Base-by-base conservation (phyloP, 2,329 filamentous ascomycete species). In the Nigrospora osmanthi region DNA sequence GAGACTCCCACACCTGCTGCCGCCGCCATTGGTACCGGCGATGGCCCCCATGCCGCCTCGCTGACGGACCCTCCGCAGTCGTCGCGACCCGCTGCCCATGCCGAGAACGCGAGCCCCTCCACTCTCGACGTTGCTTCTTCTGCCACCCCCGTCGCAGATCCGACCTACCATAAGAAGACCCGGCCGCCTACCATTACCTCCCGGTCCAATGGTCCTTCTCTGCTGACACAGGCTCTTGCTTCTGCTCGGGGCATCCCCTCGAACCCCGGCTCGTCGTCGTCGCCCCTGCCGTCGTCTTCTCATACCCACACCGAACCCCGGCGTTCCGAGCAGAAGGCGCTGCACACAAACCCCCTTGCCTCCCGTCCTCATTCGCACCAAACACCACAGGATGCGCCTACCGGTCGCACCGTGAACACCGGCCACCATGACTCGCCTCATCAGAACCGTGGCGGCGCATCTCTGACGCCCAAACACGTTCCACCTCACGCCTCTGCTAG, bases 171-270 rank as follows among this genome's bases (percentile, higher is more conserved):
- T 70, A 75, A 73, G 67, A 75, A 72, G 64, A 52, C 68, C 49
- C 63, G 69, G 56, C 63, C 63, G 52, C 66, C 68, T 58, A 56
- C 61, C 49, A 57, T 62, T 51, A 58, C 62, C 52, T 64, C 67
- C 52, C 66, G 67, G 58, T 66, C 70, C 55, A 65, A 63, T 57
- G 75, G 75, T 50, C 72, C 75, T 53, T 80, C 76, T 47, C 60
- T 80, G 54, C 68, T 80, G 62, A 72, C 73, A 48, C 73, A 79
- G 63, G 75, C 76, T 58, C 66, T 80, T 60, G 75, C 75, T 59
- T 76, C 74, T 63, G 76, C 75, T 57, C 73, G 76, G 56, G 75
- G 75, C 57, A 76, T 78, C 41, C 61, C 57, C 41, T 53, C 58
- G 16, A 54, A 58, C 45, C 33, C 15, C 23, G 23, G 23, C 23